phyloP scores from a whole-genome alignment of 805 yeast genomes.

The Metschnikowia anglica region DNA sequence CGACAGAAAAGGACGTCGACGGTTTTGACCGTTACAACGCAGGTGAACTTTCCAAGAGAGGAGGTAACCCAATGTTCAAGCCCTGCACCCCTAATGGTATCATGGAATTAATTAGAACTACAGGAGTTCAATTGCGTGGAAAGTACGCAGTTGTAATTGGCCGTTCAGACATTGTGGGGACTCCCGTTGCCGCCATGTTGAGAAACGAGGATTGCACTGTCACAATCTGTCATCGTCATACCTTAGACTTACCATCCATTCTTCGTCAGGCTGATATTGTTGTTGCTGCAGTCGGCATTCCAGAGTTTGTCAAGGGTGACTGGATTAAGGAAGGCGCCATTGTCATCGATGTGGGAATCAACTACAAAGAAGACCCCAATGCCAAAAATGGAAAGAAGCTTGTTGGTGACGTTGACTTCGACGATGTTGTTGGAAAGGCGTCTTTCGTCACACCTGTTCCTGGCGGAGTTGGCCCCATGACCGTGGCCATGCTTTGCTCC shows the following conservation, averaged over 20 bases:
- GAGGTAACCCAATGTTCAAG: conserved; percentile 76
- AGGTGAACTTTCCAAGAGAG: conserved; percentile 86
- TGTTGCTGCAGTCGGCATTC: conserved; percentile 87
- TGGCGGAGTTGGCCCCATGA: conserved; percentile 99
- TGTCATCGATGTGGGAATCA: conserved; percentile 94
- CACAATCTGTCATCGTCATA: conserved; percentile 77
- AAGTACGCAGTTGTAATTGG: conserved; percentile 89
- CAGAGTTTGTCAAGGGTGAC: conserved; percentile 81
- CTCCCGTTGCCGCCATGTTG: conserved; percentile 84
- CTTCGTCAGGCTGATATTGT: conserved; percentile 79
- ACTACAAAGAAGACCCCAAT: conserved; percentile 73
- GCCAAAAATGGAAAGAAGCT: conserved; percentile 76
- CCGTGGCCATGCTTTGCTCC: conserved; percentile 90
- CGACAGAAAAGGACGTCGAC: conserved; percentile 85
- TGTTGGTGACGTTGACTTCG: conserved; percentile 95
- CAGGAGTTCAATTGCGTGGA: conserved; percentile 69
- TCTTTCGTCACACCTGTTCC: conserved; percentile 91
- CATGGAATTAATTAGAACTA: conserved; percentile 71
- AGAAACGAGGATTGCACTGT: conserved; percentile 84
- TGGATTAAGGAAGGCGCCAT: conserved; percentile 84
- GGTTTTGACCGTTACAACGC: conserved; percentile 88
- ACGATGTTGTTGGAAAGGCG: conserved; percentile 59
- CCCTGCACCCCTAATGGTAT: conserved; percentile 98
- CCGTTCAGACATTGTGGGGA: conserved; percentile 93
- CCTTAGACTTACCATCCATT: conserved; percentile 55